Evolutionary conservation across 2,329 filamentous ascomycete genomes (phyloP).

Genomic region (Trichocomaceae sp.): DNA sequence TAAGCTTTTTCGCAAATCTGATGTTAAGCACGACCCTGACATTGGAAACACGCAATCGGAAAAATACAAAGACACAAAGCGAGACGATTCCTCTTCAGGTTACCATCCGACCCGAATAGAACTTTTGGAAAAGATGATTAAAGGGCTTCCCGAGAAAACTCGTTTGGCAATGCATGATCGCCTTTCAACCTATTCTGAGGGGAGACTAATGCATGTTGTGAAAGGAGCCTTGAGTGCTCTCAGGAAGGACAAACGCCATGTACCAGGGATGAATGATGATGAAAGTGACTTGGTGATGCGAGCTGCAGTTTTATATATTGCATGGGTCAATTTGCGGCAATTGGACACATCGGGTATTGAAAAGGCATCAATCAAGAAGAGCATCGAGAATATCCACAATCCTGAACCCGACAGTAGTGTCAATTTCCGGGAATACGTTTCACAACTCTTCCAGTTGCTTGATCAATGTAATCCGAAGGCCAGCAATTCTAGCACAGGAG

Average conservation of each 20-base stretch:
- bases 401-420: not conserved
- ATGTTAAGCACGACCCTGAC: not conserved
- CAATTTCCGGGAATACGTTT: conserved; percentile 1
- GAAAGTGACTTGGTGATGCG: conserved; percentile 1
- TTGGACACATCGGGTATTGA: conserved; percentile 6
- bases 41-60: not conserved
- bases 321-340: conserved; percentile 7
- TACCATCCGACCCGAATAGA: not conserved
- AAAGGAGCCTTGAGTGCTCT: conserved; percentile 2
- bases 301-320: conserved; percentile 7
- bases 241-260: not conserved
- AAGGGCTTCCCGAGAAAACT: not conserved
- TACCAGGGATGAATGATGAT: not conserved
- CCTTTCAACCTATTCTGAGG: not conserved
- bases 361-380: not conserved
- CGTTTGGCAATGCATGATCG: not conserved
- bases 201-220: not conserved
- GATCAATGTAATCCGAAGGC: not conserved
- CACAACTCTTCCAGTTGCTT: conserved; percentile 4
- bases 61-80: not conserved
- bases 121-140: conserved; percentile 7
- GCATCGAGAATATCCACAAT: not conserved
- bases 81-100: not conserved
- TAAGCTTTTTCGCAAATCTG: not conserved
- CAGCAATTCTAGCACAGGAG: not conserved